Evolutionary conservation across 768 basidiomycete species (phyloP).

Genomic region (Boletus barrowsii): DNA sequence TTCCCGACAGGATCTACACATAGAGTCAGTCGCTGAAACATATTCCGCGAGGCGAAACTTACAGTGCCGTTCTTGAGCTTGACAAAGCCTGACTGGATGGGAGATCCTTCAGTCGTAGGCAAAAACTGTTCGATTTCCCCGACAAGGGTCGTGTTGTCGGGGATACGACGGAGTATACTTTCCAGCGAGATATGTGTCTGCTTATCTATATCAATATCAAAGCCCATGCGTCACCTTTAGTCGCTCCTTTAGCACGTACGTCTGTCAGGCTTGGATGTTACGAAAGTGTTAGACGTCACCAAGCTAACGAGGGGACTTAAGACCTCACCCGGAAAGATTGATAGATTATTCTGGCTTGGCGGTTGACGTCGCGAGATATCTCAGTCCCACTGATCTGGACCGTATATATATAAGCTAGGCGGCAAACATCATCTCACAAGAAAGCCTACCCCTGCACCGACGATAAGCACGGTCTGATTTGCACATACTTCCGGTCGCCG

Average conservation of each 20-base stretch:
- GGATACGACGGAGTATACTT: background rate
- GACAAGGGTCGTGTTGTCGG: slow-evolving; percentile 8
- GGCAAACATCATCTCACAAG: background rate
- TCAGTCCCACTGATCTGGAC: slow-evolving; percentile 4
- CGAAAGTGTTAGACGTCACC: background rate
- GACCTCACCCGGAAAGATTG: slow-evolving; percentile 11
- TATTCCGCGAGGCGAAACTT: background rate
- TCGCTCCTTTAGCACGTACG: background rate
- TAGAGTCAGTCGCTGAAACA: background rate
- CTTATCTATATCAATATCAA: background rate
- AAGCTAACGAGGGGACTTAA: background rate
- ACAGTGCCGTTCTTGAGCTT: slow-evolving; percentile 17
- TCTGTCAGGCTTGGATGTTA: slow-evolving; percentile 2
- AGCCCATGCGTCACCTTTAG: background rate
- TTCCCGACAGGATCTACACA: background rate
- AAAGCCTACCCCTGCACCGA: slow-evolving; percentile 30
- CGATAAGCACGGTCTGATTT: slow-evolving; percentile 40
- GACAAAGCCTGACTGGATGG: slow-evolving; percentile 13
- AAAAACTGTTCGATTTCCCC: slow-evolving; percentile 16
- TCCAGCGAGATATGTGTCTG: background rate
- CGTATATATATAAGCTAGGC: background rate
- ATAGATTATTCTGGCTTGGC: slow-evolving; percentile 5
- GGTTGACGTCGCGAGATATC: slow-evolving; percentile 15
- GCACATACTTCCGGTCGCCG: slow-evolving; percentile 35
- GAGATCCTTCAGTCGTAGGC: background rate